These are phyloP conservation scores for Rhodomyrtus tomentosa DNA, from an alignment of 345 rosid species.

Conservation along the genomic window DNA sequence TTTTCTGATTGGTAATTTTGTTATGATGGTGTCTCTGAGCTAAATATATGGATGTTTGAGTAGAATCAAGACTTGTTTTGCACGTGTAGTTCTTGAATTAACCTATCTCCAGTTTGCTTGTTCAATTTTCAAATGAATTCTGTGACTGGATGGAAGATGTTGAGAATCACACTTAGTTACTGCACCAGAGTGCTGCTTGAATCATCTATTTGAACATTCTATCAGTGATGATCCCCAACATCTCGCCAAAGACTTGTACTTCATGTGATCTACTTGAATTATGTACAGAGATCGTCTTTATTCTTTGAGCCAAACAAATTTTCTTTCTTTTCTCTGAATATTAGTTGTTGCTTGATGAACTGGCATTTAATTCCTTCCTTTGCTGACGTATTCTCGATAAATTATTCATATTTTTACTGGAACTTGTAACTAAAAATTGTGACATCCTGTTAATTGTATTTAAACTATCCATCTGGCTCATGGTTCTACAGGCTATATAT, in stretches of 20 bases:
- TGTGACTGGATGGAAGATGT: not conserved
- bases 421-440: not conserved
- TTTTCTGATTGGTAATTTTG: not conserved
- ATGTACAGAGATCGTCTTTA: not conserved
- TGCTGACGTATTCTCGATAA: not conserved
- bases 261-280: not conserved
- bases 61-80: not conserved
- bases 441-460: not conserved
- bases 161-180: not conserved
- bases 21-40: not conserved
- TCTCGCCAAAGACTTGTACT: not conserved
- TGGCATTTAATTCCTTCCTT: not conserved
- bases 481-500: constrained; percentile 63
- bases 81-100: not conserved
- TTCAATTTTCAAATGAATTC: not conserved
- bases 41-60: not conserved
- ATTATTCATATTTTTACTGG: not conserved
- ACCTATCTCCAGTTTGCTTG: not conserved
- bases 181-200: not conserved
- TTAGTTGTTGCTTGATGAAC: not conserved
- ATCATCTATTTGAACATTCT: not conserved
- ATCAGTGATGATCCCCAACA: not conserved
- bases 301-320: not conserved
- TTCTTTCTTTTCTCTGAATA: not conserved
- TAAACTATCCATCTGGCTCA: not conserved